Conservation (phyloP, 176 grass and related monocot genomes). For the Carex pumila region DNA sequence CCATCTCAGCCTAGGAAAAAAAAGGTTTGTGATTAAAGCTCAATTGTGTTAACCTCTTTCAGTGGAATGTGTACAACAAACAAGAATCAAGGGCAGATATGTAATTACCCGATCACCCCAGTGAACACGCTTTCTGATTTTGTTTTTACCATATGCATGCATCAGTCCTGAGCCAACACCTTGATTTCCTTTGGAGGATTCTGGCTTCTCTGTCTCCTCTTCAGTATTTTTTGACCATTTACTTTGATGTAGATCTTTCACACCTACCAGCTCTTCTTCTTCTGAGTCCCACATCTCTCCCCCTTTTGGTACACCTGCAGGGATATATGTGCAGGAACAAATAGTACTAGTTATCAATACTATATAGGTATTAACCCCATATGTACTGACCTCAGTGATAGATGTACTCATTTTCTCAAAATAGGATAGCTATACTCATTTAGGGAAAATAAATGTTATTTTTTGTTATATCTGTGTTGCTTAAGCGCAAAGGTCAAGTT, state of each 20-base stretch:
- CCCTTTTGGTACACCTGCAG: constrained; percentile 32
- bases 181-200: constrained; percentile 28
- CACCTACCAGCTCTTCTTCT: constrained; percentile 42
- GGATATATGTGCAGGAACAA: background rate
- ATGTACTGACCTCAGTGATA: background rate
- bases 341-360: background rate
- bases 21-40: background rate
- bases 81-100: constrained; percentile 9
- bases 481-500: background rate
- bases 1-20: constrained; percentile 45
- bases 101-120: constrained; percentile 89
- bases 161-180: constrained; percentile 62
- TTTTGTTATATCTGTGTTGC: background rate
- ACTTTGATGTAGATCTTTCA: constrained; percentile 71
- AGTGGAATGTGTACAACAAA: constrained; percentile 5
- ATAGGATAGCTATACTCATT: background rate
- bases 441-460: background rate
- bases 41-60: background rate
- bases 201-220: constrained; percentile 46
- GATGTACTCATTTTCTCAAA: background rate
- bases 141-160: constrained; percentile 38
- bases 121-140: constrained; percentile 32
- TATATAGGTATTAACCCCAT: background rate
- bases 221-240: constrained; percentile 96
- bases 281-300: constrained; percentile 51